phyloP scores from a whole-genome alignment of 2,329 filamentous ascomycete genomes.

The Ceratocystis destructans region DNA sequence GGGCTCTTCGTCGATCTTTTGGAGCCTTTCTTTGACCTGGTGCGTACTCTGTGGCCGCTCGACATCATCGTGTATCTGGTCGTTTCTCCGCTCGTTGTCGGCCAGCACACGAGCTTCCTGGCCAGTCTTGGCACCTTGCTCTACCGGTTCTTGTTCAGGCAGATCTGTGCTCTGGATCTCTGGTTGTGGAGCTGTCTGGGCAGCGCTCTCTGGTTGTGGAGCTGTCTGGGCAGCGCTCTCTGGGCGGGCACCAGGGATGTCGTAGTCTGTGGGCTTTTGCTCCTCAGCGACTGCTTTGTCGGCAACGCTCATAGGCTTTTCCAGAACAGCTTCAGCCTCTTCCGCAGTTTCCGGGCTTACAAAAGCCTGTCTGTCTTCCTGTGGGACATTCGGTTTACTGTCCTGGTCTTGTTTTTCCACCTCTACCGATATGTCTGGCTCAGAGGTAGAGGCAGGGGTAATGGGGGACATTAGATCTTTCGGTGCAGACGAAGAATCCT shows the following conservation, averaged over 20 bases:
- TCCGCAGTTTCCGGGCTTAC: not conserved
- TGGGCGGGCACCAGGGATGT: not conserved
- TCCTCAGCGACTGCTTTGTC: not conserved
- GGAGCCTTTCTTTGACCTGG: conserved; percentile 13
- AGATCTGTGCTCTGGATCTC: not conserved
- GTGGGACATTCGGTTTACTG: not conserved
- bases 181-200: not conserved
- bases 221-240: not conserved
- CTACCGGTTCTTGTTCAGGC: not conserved
- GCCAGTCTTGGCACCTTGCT: not conserved
- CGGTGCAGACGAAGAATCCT: not conserved
- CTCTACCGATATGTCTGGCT: not conserved
- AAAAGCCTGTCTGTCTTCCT: not conserved
- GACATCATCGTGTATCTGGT: conserved; percentile 11
- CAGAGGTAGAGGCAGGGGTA: conserved; percentile 6
- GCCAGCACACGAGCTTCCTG: not conserved
- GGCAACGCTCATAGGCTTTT: not conserved
- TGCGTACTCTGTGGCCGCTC: conserved; percentile 9
- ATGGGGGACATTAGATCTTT: conserved; percentile 1
- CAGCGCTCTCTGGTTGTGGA: not conserved
- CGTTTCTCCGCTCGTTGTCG: conserved; percentile 9
- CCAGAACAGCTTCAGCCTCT: not conserved
- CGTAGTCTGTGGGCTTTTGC: conserved; percentile 1
- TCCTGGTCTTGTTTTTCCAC: not conserved
- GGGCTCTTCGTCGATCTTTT: conserved; percentile 18